Percentiles rank a stretch among this genome's conserved stretches.
Evolutionary conservation across 495 filamentous ascomycete genomes (phyloP).

Genomic region (Hypoxylon fragiforme): DNA sequence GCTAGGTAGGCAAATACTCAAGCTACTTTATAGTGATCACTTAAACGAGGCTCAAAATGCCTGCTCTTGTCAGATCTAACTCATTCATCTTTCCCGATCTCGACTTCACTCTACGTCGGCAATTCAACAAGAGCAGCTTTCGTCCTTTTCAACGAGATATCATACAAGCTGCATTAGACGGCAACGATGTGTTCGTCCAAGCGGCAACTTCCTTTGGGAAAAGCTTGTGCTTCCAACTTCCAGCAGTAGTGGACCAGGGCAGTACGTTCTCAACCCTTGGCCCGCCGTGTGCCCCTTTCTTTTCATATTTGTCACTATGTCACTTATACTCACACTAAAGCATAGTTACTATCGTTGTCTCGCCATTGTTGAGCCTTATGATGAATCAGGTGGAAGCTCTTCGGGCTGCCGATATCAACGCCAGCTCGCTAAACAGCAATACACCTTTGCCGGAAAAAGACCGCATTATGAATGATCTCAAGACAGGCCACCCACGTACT

Average conservation of each 20-base stretch:
- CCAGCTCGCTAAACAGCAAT: constrained; percentile 85
- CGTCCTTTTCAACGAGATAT: constrained; percentile 88
- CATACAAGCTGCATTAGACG: constrained; percentile 75
- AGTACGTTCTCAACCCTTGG: constrained; percentile 52
- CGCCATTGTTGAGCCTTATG: constrained; percentile 89
- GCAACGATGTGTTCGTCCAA: constrained; percentile 91
- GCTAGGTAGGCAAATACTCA: neutral
- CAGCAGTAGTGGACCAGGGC: constrained; percentile 82
- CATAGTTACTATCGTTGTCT: constrained; percentile 86
- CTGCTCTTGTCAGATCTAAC: constrained; percentile 44
- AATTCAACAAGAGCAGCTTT: constrained; percentile 69
- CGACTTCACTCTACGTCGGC: constrained; percentile 79
- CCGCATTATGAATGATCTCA: constrained; percentile 74
- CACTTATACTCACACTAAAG: constrained; percentile 15
- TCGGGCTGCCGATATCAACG: constrained; percentile 70
- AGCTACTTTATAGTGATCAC: neutral
- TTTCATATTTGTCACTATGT: neutral
- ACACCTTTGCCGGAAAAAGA: constrained; percentile 65
- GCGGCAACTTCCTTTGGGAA: constrained; percentile 97
- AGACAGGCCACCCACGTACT: constrained; percentile 80
- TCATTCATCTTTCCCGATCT: constrained; percentile 63
- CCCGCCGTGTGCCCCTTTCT: neutral
- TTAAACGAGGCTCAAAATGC: constrained; percentile 47
- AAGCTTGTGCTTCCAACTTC: constrained; percentile 91
- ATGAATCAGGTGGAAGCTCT: constrained; percentile 90